Evolutionary conservation across 1,139 yeast species (phyloP).

Genomic region (Blastobotrys apis): DNA sequence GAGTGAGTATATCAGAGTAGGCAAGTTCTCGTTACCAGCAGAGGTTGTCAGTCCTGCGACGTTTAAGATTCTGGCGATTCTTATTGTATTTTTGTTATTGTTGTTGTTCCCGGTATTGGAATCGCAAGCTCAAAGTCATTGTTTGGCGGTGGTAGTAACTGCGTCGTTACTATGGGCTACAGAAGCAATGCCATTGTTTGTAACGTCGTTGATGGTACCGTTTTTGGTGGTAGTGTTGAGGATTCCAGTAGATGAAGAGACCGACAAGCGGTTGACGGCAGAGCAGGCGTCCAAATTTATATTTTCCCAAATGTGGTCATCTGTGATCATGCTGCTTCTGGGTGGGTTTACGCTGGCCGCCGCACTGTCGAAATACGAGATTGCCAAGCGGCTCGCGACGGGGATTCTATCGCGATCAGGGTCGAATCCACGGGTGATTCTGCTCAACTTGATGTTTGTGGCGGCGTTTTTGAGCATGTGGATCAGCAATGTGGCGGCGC

Average conservation of each 20-base stretch:
- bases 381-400: conserved; percentile 82
- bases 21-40: conserved; percentile 23
- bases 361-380: conserved; percentile 82
- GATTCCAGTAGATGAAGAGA: conserved; percentile 56
- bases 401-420: conserved; percentile 78
- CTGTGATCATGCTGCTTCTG: conserved; percentile 78
- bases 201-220: conserved; percentile 79
- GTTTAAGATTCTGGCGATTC: conserved; percentile 40
- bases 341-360: conserved; percentile 97
- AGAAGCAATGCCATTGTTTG: conserved; percentile 84
- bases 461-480: conserved; percentile 87
- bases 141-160: conserved; percentile 75
- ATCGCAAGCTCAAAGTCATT: conserved; percentile 62
- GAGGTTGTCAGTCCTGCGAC: conserved; percentile 22
- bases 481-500: conserved; percentile 96
- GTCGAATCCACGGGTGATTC: conserved; percentile 71
- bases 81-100: conserved; percentile 48
- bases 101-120: conserved; percentile 53
- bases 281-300: conserved; percentile 70
- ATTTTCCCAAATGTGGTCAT: conserved; percentile 88
- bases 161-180: conserved; percentile 91
- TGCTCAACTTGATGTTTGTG: conserved; percentile 77
- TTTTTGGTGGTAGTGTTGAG: conserved; percentile 68
- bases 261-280: conserved; percentile 50
- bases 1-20: conserved; percentile 3